Evolutionary conservation across 768 basidiomycete species (phyloP), one percentile per base, ranked within the genome.

Genomic region (Suillus discolor): DNA sequence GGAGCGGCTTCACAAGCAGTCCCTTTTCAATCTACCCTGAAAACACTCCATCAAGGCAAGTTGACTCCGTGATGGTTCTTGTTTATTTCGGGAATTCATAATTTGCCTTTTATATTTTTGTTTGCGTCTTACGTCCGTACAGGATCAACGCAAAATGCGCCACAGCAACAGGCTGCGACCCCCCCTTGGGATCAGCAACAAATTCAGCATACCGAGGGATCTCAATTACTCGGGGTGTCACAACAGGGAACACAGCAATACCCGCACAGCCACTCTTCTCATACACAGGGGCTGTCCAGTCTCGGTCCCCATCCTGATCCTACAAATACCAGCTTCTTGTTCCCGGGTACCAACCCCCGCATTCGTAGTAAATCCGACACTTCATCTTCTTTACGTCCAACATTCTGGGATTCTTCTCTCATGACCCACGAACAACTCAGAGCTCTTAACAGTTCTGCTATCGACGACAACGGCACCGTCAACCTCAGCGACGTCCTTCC

Each of bases 361-460:
- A 76, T 79, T 28, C 80, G 89, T 62, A 88, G 86, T 75, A 85
- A 88, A 70, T 87, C 87, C 2, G 89, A 90, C 55, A 83, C 86
- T 0, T 79, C 85, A 49, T 53, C 75, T 57, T 75, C 75, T 51
- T 78, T 84, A 4, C 85, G 88, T 63, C 83, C 84, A 18, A 84
- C 83, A 1, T 72, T 83, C 54, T 88, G 88, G 88, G 81, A 84
- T 62, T 64, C 75, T 59, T 64, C 77, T 6, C 79, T 71, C 64
- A 78, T 79, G 77, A 74, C 74, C 11, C 79, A 76, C 69, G 77
- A 78, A n/a, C 77, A 74, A 34, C 70, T 77, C n/a, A 59, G 70
- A 66, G 71, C 72, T 65, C 71, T 78, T 49, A 75, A 80, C 62
- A 71, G 74, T 44, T 78, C 78, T 44, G 79, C 82, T 16, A 65